Conservation (phyloP, 768 basidiomycete genomes). For the Suillus brevipes region DNA sequence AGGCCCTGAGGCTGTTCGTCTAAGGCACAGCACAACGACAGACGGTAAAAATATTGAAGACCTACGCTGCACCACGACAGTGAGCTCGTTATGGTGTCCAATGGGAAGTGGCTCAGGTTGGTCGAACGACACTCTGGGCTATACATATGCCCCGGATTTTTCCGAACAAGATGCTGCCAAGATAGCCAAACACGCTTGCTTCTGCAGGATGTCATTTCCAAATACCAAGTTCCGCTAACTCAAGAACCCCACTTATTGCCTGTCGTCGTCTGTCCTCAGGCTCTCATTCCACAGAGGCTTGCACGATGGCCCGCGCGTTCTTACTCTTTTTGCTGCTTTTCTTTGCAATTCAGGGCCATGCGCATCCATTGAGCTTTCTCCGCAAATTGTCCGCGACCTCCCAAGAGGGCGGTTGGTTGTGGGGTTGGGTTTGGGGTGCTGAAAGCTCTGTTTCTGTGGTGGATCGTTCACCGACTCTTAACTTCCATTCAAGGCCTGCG, state of each 20-base stretch:
- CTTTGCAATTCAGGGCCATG: conserved; percentile 10
- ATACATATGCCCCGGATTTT: conserved; percentile 6
- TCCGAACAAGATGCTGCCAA: conserved; percentile 19
- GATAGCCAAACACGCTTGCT: conserved; percentile 10
- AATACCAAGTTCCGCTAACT: background rate
- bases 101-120: background rate
- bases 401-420: conserved; percentile 51
- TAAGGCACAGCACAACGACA: background rate
- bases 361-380: conserved; percentile 22
- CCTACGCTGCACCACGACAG: background rate
- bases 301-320: conserved; percentile 18
- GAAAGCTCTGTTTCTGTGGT: conserved; percentile 75
- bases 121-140: background rate
- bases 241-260: background rate
- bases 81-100: background rate
- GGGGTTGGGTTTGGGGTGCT: conserved; percentile 69
- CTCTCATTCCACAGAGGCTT: conserved; percentile 7
- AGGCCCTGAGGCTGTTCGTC: background rate
- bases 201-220: conserved; percentile 12
- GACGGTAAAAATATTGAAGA: background rate
- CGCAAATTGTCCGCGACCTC: conserved; percentile 41
- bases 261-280: background rate
- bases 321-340: conserved; percentile 11
- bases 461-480: conserved; percentile 69
- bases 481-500: conserved; percentile 70